Percentiles rank a stretch among this genome's conserved stretches.
phyloP scores from a whole-genome alignment of 2,329 filamentous ascomycete species.

The Mycosphaerella sp. region DNA sequence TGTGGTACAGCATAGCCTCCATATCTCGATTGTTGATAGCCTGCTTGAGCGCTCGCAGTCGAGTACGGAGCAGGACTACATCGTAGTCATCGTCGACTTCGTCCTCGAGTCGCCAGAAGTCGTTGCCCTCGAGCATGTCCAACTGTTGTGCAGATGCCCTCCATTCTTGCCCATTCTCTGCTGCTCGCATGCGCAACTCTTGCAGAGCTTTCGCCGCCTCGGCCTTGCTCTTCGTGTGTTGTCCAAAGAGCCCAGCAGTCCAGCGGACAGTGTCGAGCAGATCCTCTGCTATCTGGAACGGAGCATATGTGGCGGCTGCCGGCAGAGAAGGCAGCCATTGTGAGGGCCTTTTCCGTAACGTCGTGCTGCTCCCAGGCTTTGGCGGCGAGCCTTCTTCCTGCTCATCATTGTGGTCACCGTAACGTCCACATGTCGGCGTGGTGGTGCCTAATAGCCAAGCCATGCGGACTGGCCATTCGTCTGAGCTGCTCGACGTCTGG shows the following conservation, averaged over 20 bases:
- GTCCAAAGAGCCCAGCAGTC: background rate
- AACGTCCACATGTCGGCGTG: background rate
- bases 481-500: background rate
- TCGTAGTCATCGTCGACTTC: constrained; percentile 20
- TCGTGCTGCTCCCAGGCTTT: constrained; percentile 1
- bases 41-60: constrained; percentile 19
- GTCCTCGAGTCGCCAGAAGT: constrained; percentile 21
- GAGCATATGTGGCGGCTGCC: constrained; percentile 10
- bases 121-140: constrained; percentile 21
- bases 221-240: background rate
- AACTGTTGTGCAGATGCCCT: constrained; percentile 14
- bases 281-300: constrained; percentile 15
- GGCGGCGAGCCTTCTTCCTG: background rate
- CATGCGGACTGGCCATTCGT: constrained; percentile 12
- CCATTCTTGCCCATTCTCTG: constrained; percentile 15
- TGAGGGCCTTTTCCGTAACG: background rate
- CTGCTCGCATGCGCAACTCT: constrained; percentile 14
- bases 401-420: background rate
- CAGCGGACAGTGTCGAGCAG: constrained; percentile 9
- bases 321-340: constrained; percentile 9
- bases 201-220: constrained; percentile 10
- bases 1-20: constrained; percentile 19
- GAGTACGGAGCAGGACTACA: constrained; percentile 14
- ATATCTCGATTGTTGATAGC: constrained; percentile 18
- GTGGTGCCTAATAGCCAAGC: constrained; percentile 5